phyloP scores from a whole-genome alignment of 2,329 filamentous ascomycete species.

The Xylaria sp. region DNA sequence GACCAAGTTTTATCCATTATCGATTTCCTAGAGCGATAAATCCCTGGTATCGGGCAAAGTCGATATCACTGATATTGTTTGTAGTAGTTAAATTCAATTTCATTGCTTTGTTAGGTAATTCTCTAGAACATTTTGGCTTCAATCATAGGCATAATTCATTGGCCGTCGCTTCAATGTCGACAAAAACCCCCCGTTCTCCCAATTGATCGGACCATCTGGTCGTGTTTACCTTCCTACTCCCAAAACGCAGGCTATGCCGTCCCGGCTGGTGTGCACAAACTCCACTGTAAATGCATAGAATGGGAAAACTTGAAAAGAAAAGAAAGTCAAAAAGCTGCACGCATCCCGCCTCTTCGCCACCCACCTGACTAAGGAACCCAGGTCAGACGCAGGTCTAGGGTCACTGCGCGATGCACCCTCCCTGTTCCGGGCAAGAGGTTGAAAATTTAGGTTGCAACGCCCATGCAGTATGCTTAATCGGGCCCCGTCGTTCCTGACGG shows the following conservation, averaged over 20 bases:
- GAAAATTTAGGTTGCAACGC: slow-evolving; percentile 28
- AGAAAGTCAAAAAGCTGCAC: not conserved
- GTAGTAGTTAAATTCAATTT: not conserved
- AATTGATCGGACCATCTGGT: slow-evolving; percentile 1
- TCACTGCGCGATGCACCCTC: not conserved
- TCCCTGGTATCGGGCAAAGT: no score
- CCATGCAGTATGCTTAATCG: slow-evolving; percentile 32
- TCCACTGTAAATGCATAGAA: slow-evolving; percentile 29
- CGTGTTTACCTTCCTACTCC: not conserved
- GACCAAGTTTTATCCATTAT: no score
- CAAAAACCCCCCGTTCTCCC: slow-evolving; percentile 14
- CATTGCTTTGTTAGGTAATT: not conserved
- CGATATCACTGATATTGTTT: no score
- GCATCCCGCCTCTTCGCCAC: not conserved
- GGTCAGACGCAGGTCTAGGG: not conserved
- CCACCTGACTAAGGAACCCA: not conserved
- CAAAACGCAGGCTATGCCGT: slow-evolving; percentile 16
- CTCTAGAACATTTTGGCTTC: not conserved
- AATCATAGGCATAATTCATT: not conserved
- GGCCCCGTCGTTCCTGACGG: slow-evolving; percentile 24
- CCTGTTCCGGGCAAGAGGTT: not conserved
- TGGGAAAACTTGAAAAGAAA: slow-evolving; percentile 5
- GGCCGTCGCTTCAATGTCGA: not conserved
- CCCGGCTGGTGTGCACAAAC: slow-evolving; percentile 10
- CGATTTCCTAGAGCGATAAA: no score